Evolutionary conservation across 495 filamentous ascomycete genomes (phyloP), one percentile per base, ranked within the genome.

Genomic region (Aspergillus ellipticus): DNA sequence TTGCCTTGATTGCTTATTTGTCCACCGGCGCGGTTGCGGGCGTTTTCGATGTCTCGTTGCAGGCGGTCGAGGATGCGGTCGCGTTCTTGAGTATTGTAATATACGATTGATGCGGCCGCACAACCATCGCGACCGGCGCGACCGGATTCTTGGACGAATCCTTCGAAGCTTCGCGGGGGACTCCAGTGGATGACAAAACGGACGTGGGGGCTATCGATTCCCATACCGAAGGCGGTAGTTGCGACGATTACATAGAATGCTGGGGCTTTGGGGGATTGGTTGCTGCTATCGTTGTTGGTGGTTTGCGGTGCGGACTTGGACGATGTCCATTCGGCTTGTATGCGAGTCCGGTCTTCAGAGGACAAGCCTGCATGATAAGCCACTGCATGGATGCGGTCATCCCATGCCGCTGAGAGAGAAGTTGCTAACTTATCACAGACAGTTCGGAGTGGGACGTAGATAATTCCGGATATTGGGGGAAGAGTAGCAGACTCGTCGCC

Each of bases 201-300:
- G 15, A 97, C 93, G 61, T 94, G 85, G 26, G 92, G 82, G 70
- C 96, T 96, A 64, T 97, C 92, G 61, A 98, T 97, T 4, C 93
- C 93, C 93, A 98, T 97, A 6, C 93, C 93, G 58, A 97, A 97
- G 0, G 93, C 93, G 3, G 90, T 97, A 0, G 93, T 97, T 5
- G 93, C 93, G 39, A 97, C 89, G 42, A 97, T 92, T 47, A 97
- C 85, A 61, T 92, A 89, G 67, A 94, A 96, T 6, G 86, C 84
- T 8, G 66, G 67, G 20, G 46, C 19, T 11, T 45, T 43, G 41
- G 47, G 51, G 56, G 2, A 60, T 53, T 28, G 35, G 47, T 15
- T 49, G 13, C 19, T 22, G 42, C n/a, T 19, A 2, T 48, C 24
- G 0, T 33, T 47, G 24, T 42, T 29, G 17, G 57, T 42, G 2